Evolutionary conservation across 345 rosid species (phyloP), one percentile per base, ranked within the genome.

Genomic region (Arabidopsis suecica): DNA sequence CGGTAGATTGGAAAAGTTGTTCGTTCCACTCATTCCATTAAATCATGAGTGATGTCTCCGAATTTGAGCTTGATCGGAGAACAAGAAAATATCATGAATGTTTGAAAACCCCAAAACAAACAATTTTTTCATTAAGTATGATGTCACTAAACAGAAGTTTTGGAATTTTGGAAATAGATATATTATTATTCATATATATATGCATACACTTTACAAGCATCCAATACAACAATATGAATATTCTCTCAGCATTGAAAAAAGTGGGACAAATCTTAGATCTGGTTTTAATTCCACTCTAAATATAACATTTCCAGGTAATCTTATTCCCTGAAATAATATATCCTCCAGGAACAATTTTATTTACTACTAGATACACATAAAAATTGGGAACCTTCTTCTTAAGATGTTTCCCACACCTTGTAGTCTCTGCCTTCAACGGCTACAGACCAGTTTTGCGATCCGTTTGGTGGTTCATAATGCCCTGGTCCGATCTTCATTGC

Each of bases 401-500:
- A 88, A 22, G 89, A 85, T 48, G 93, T 65, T 88, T 88, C 96
- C 99, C 99, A 94, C 56, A 87, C 89, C 88, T 86, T 90, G 88
- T 90, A 94, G 80, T 90, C 93, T 53, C 63, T 86, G 70, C 97
- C 98, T 79, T 91, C 91, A 0, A 80, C n/a, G 10, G 83, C 88
- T 3, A 42, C 7, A 32, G 89, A 87, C 99, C 99, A 94, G 36
- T 49, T 83, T 57, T 76, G 76, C 28, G 83, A 48, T 18, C 82
- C 93, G 37, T 59, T 82, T 25, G 78, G 89, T 23, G 97, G 99
- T 68, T 91, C 97, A 5, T 77, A 94, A 69, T 86, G 78, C 40
- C 96, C 99, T 25, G 99, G 99, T 68, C 99, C 97, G 6, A 94
- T 89, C 85, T 94, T 91, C 88, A 94, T 65, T 13, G 96, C 91